These are phyloP conservation scores for Jacaranda copaia DNA, from an alignment of 257 asterid species.

Conservation along the genomic window DNA sequence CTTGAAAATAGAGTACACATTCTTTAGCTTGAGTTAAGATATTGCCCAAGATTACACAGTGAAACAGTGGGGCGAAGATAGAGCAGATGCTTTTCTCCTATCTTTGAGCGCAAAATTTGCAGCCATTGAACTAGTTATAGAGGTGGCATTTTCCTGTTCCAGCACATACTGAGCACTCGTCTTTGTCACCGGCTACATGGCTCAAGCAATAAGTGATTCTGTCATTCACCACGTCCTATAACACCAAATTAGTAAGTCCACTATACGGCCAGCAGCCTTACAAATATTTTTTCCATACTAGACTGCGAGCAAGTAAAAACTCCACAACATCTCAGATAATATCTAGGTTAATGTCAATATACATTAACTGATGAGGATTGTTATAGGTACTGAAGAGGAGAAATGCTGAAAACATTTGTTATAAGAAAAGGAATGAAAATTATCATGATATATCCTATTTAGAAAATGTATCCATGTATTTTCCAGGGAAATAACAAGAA, in stretches of 20 bases:
- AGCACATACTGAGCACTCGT: conserved; percentile 89
- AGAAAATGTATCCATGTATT: background rate
- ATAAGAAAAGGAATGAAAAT: background rate
- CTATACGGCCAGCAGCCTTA: conserved; percentile 12
- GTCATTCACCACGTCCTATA: conserved; percentile 90
- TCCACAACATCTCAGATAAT: background rate
- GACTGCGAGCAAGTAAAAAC: background rate
- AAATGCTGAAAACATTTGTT: background rate
- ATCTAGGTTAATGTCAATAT: conserved; percentile 1
- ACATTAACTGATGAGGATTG: background rate
- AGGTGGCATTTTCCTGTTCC: conserved; percentile 89
- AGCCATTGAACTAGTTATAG: conserved; percentile 38
- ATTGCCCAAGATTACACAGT: conserved; percentile 1
- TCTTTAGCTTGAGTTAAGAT: conserved; percentile 9
- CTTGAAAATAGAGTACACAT: too few species aligned
- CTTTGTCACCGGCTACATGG: conserved; percentile 81
- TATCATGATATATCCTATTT: background rate
- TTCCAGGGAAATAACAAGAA: background rate
- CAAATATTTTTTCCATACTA: background rate
- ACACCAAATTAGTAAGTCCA: conserved; percentile 22
- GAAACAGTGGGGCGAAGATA: background rate
- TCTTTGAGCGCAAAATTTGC: conserved; percentile 14
- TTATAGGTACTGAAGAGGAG: background rate
- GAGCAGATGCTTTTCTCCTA: background rate
- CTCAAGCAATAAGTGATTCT: conserved; percentile 87